Evolutionary conservation across 176 grass and related monocot species (phyloP).

Genomic region (Tuctoria greenei): DNA sequence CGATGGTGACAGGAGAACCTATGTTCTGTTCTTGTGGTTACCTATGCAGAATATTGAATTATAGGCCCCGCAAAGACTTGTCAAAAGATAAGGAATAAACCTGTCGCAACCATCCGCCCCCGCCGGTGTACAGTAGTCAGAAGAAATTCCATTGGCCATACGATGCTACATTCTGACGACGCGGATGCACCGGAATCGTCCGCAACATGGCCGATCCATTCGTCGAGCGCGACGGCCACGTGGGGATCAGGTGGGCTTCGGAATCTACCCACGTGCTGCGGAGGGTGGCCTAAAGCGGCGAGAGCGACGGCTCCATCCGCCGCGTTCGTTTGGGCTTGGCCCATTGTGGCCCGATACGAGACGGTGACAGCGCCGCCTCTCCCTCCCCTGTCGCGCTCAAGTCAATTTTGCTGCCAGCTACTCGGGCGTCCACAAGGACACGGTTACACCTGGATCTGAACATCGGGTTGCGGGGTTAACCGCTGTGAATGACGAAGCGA

Average conservation of each 20-base stretch:
- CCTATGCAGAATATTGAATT: not conserved
- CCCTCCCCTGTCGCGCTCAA: not conserved
- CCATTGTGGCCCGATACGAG: too few species aligned
- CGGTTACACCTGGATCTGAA: constrained; percentile 40
- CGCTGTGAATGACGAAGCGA: not conserved
- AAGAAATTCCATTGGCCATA: too few species aligned
- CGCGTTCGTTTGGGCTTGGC: not conserved
- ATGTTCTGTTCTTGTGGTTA: not conserved
- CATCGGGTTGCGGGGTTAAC: not conserved
- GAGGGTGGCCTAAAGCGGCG: too few species aligned
- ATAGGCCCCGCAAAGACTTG: not conserved
- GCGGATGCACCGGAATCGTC: not conserved
- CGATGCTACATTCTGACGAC: not conserved
- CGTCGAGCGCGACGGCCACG: not conserved
- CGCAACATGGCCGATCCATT: not conserved
- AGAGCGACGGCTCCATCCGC: not conserved
- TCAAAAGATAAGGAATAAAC: not conserved
- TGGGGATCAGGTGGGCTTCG: not conserved
- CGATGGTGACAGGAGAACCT: not conserved
- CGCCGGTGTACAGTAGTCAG: too few species aligned
- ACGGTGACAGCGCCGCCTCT: not conserved
- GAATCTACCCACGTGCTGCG: not conserved
- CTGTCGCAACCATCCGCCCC: not conserved
- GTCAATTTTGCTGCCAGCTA: not conserved
- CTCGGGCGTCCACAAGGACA: not conserved